Percentiles rank a stretch among this genome's conserved stretches.
Conservation (phyloP, 1,284 basidiomycete species). For the Naganishia sp. region DNA sequence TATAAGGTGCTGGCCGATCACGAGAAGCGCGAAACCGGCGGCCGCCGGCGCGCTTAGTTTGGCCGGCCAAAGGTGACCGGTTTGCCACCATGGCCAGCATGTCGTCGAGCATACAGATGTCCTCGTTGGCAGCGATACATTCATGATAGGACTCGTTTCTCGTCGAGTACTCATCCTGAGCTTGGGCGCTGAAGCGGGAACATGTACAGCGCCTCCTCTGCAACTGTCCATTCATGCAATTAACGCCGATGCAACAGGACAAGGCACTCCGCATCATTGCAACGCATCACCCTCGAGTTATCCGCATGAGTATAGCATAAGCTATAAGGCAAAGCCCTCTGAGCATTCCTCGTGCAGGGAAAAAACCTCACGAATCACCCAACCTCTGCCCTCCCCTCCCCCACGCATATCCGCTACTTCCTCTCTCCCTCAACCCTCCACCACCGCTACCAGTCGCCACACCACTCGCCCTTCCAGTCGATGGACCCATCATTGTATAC, state of each 20-base stretch:
- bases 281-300: no score
- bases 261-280: no score
- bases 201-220: no score
- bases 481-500: slow-evolving; percentile 23
- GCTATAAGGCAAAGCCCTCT: no score
- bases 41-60: not conserved
- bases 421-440: slow-evolving; percentile 38
- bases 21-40: slow-evolving; percentile 2
- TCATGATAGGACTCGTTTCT: no score
- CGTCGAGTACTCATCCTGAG: no score
- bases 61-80: not conserved
- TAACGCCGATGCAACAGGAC: no score
- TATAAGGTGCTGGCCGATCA: not conserved
- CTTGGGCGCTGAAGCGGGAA: no score
- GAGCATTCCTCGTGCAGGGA: not conserved
- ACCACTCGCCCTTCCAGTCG: slow-evolving; percentile 16
- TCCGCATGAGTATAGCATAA: no score
- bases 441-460: slow-evolving; percentile 20
- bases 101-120: no score
- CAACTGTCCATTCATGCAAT: no score
- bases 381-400: slow-evolving; percentile 50
- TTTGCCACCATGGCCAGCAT: not conserved
- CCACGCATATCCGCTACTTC: slow-evolving; percentile 35
- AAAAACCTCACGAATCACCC: slow-evolving; percentile 39
- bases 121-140: no score